Conservation (phyloP, 208 protist genomes). For the Naegleria lovaniensis region DNA sequence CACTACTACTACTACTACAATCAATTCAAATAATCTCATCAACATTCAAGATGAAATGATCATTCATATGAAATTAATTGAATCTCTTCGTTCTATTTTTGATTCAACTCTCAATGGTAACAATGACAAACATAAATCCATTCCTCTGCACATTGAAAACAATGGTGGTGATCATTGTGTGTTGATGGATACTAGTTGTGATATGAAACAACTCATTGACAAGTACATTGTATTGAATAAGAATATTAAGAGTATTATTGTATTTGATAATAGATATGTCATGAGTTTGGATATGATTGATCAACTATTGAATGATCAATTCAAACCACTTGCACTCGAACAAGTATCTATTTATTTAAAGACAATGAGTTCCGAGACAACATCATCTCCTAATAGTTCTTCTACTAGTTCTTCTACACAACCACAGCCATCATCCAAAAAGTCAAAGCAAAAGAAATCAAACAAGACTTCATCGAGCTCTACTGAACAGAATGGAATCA, state of each 20-base stretch:
- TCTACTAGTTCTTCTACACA: not conserved
- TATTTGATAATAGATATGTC: not conserved
- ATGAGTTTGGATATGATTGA: not conserved
- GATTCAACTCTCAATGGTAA: not conserved
- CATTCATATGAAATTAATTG: not conserved
- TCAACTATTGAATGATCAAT: not conserved
- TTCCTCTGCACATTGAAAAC: not conserved
- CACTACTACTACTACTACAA: no score
- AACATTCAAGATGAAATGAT: not conserved
- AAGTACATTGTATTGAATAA: not conserved
- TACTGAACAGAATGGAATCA: not conserved
- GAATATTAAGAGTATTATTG: not conserved
- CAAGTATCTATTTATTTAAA: not conserved
- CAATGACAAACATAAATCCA: not conserved
- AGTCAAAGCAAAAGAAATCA: not conserved
- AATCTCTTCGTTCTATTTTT: not conserved
- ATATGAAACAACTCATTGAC: not conserved
- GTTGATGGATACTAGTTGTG: not conserved
- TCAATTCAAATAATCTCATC: not conserved
- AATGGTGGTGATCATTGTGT: constrained; percentile 1
- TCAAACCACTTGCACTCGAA: not conserved
- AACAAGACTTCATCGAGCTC: not conserved
- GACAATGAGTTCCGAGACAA: no score
- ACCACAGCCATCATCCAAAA: not conserved
- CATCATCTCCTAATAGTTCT: not conserved